Base-by-base conservation (phyloP, 2,329 filamentous ascomycete genomes). In the Aaosphaeria arxii region DNA sequence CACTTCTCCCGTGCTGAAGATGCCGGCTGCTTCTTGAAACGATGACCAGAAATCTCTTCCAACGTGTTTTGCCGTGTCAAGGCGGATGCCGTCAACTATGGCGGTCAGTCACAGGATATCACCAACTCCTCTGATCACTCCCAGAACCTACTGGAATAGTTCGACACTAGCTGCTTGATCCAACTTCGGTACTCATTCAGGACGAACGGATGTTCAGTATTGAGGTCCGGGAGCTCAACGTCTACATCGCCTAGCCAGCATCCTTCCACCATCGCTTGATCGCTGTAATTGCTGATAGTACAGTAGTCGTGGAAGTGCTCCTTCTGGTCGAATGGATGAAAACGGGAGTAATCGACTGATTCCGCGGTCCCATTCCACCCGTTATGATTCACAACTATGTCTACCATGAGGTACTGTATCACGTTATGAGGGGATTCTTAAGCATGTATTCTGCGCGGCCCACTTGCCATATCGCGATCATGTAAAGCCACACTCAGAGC, bases 301-400 rank as follows among this genome's bases (percentile, higher is more conserved):
- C 85, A 88, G 58, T 77, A 80, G 1, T 76, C 40, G 61, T 88
- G 84, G 67, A 81, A 88, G 56, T 84, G 84, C 28, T 74, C 75
- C 13, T 74, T 50, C 30, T 78, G 68, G 63, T 85, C 77, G 57
- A 85, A 82, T 6, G 81, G 77, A 24, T 73, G 67, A 40, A 79
- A 77, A 11, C 67, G 58, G 49, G 70, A 72, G 59, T 84, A 85
- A 62, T 84, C 76, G 36, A 84, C 74, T 4, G 71, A 69, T 30
- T 54, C 50, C 1, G 68, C 64, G n/a, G 71, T 65, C 28, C 80
- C 79, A 30, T 71, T 64, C 59, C 76, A 82, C n/a, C 69, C 79
- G 59, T 77, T 77, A 58, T 84, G 79, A 59, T 84, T 83, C 6
- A 76, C 74, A 3, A 84, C 80, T 1, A 84, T 69, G 51, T 84